Percentiles rank a stretch among this genome's conserved stretches.
Conservation (phyloP, 345 rosid genomes). For the Citrus unshiu region DNA sequence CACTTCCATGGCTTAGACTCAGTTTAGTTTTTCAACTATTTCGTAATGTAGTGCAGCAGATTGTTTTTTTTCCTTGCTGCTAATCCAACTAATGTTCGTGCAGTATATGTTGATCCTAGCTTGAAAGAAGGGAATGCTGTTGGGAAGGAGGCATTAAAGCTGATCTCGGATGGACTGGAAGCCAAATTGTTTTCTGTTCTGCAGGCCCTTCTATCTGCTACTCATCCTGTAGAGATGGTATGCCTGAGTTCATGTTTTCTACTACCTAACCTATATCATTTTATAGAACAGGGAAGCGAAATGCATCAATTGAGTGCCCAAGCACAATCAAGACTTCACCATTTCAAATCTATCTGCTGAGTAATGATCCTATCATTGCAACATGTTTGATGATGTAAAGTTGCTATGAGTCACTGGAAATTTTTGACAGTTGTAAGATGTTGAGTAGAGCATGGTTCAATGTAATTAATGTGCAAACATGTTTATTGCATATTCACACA, state of each 20-base stretch:
- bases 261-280: slow-evolving; percentile 4
- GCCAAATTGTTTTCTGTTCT: slow-evolving; percentile 51
- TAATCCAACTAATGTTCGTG: slow-evolving; percentile 21
- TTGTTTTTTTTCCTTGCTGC: neutral
- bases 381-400: neutral
- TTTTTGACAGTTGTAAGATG: neutral
- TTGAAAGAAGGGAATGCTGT: slow-evolving; percentile 39
- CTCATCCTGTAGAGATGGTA: slow-evolving; percentile 75
- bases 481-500: neutral
- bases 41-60: neutral
- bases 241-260: slow-evolving; percentile 8
- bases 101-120: slow-evolving; percentile 57
- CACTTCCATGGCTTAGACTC: neutral
- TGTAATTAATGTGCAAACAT: neutral
- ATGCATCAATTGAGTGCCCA: neutral
- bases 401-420: neutral
- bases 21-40: neutral
- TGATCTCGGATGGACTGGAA: slow-evolving; percentile 86
- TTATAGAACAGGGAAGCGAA: neutral
- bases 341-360: neutral
- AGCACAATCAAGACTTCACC: neutral
- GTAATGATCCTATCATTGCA: neutral
- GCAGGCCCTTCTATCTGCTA: slow-evolving; percentile 53
- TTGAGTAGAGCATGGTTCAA: neutral
- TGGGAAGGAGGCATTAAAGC: slow-evolving; percentile 47